phyloP scores from a whole-genome alignment of 2,329 filamentous ascomycete species.

The Colletotrichum salicis region DNA sequence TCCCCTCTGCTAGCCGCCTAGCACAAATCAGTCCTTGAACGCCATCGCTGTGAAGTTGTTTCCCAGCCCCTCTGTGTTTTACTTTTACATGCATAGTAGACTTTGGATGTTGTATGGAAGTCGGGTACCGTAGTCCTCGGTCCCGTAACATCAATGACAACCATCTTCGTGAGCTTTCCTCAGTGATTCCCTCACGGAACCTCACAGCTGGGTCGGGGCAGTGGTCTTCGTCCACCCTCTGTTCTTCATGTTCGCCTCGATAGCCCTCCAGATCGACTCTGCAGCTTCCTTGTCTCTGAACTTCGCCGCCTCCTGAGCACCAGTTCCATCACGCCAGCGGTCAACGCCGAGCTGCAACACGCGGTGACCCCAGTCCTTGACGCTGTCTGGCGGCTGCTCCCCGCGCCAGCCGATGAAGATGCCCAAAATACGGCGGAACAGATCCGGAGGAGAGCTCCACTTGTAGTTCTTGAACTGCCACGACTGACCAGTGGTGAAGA shows the following conservation, averaged over 20 bases:
- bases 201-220: slow-evolving; percentile 57
- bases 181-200: background rate
- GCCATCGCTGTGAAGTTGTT: slow-evolving; percentile 32
- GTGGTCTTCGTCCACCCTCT: slow-evolving; percentile 85
- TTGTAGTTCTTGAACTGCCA: slow-evolving; percentile 99
- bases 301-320: slow-evolving; percentile 61
- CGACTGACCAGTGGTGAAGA: slow-evolving; percentile 96
- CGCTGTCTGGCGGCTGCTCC: slow-evolving; percentile 79
- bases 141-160: background rate
- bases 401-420: slow-evolving; percentile 93
- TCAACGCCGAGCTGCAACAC: slow-evolving; percentile 86
- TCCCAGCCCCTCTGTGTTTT: slow-evolving; percentile 27
- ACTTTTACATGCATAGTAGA: slow-evolving; percentile 15
- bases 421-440: slow-evolving; percentile 89
- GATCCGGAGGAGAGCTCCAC: slow-evolving; percentile 87
- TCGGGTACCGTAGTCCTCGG: background rate
- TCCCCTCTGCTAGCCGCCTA: background rate
- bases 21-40: slow-evolving; percentile 22
- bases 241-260: slow-evolving; percentile 87
- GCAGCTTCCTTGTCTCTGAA: slow-evolving; percentile 95
- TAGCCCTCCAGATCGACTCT: slow-evolving; percentile 88
- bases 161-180: background rate
- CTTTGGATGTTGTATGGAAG: background rate
- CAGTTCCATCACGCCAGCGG: slow-evolving; percentile 73
- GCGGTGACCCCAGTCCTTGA: slow-evolving; percentile 86